phyloP scores from a whole-genome alignment of 192 early-diverging fungal species.

The Phycomyces blakesleeanus region DNA sequence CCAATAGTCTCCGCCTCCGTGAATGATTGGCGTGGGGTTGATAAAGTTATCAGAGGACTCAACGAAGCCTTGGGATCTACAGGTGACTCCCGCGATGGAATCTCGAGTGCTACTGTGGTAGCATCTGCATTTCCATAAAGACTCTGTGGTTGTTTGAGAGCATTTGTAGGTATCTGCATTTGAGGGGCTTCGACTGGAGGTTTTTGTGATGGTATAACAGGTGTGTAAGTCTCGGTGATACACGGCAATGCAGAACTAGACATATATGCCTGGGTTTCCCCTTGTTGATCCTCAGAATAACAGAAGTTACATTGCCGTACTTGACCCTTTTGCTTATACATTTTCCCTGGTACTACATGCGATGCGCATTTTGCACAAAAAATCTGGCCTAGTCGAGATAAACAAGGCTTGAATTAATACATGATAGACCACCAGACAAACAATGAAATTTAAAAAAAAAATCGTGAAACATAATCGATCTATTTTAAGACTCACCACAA shows the following conservation, averaged over 20 bases:
- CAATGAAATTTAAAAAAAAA: neutral
- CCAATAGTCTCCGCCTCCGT: neutral
- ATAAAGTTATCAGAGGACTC: slow-evolving; percentile 1
- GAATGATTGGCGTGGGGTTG: neutral
- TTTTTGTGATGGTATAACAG: slow-evolving; percentile 29
- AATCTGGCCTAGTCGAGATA: slow-evolving; percentile 52
- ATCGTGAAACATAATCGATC: neutral
- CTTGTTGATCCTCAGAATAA: slow-evolving; percentile 50
- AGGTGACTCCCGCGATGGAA: slow-evolving; percentile 8
- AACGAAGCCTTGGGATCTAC: neutral
- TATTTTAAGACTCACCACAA: slow-evolving; percentile 53
- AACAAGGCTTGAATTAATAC: slow-evolving; percentile 4
- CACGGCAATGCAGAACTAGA: neutral
- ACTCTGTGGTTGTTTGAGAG: slow-evolving; percentile 25
- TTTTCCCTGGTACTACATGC: slow-evolving; percentile 59
- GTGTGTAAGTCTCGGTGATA: slow-evolving; percentile 6
- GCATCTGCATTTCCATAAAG: slow-evolving; percentile 29
- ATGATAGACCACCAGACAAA: too few species aligned
- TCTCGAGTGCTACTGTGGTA: slow-evolving; percentile 28
- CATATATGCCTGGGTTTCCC: slow-evolving; percentile 21
- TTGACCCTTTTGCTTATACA: slow-evolving; percentile 66
- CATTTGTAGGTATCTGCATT: slow-evolving; percentile 35
- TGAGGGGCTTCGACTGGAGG: slow-evolving; percentile 28
- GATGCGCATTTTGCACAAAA: slow-evolving; percentile 76
- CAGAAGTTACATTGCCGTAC: slow-evolving; percentile 68